Percentiles rank a stretch among this genome's conserved stretches.
Conservation (phyloP, 805 yeast species). For the Yamadazyma ubonensis region DNA sequence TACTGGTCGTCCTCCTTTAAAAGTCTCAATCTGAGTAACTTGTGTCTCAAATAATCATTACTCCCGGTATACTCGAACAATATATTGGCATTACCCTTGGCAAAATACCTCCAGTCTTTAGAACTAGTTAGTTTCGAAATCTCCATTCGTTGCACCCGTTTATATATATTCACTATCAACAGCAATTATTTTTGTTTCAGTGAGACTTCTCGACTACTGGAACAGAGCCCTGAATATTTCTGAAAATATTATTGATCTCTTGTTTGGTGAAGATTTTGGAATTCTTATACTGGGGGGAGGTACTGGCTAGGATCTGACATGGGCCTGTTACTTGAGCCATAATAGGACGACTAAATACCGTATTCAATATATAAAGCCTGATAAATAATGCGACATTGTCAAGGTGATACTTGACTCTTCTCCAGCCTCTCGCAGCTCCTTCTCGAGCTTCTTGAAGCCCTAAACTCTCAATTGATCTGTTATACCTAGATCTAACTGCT, state of each 20-base stretch:
- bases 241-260: slow-evolving; percentile 9
- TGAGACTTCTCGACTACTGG: slow-evolving; percentile 3
- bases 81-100: slow-evolving; percentile 51
- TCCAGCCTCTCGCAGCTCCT: not conserved
- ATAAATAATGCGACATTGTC: slow-evolving; percentile 10
- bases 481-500: not conserved
- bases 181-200: slow-evolving; percentile 5
- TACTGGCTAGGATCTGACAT: slow-evolving; percentile 23
- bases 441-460: not conserved
- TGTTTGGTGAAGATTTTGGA: slow-evolving; percentile 7
- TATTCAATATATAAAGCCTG: slow-evolving; percentile 15
- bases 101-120: slow-evolving; percentile 46
- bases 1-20: slow-evolving; percentile 33
- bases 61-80: slow-evolving; percentile 42
- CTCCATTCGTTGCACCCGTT: slow-evolving; percentile 25
- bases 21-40: slow-evolving; percentile 39
- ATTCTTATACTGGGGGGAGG: slow-evolving; percentile 12
- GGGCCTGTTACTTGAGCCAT: slow-evolving; percentile 28
- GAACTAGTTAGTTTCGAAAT: slow-evolving; percentile 32
- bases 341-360: slow-evolving; percentile 17
- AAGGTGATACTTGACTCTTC: slow-evolving; percentile 7
- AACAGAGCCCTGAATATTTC: slow-evolving; percentile 1
- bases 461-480: not conserved
- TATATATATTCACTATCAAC: slow-evolving; percentile 1
- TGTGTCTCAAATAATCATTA: slow-evolving; percentile 29